These are phyloP conservation scores for Penicillium coffeae DNA, from an alignment of 495 filamentous ascomycete genomes.

Conservation along the genomic window DNA sequence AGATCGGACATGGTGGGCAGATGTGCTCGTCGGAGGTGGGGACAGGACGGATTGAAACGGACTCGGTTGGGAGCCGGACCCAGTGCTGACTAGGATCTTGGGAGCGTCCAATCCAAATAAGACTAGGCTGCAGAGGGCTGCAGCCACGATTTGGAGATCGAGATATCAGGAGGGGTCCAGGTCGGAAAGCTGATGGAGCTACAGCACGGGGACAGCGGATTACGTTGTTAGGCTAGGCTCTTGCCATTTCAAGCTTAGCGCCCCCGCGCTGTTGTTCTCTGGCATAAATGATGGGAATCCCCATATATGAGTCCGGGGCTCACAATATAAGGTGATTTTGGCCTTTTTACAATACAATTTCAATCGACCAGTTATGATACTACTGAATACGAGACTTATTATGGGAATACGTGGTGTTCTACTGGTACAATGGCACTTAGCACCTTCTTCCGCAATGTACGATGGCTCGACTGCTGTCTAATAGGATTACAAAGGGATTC, in stretches of 20 bases:
- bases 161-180: not conserved
- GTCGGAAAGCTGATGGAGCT: not conserved
- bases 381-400: too few species aligned
- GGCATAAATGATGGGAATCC: not conserved
- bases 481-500: too few species aligned
- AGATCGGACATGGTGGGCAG: constrained; percentile 55
- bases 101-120: not conserved
- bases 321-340: too few species aligned
- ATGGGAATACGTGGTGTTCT: too few species aligned
- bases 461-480: too few species aligned
- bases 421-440: too few species aligned
- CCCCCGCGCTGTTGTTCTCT: not conserved
- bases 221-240: not conserved
- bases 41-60: constrained; percentile 10
- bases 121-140: not conserved
- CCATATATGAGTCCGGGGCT: too few species aligned
- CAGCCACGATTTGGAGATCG: not conserved
- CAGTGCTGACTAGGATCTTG: not conserved
- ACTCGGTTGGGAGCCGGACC: not conserved
- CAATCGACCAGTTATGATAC: too few species aligned
- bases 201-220: not conserved
- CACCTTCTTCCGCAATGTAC: too few species aligned
- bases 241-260: not conserved
- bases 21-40: constrained; percentile 8
- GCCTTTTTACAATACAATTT: too few species aligned